Base-by-base conservation (phyloP, 768 basidiomycete genomes). In the Pleurotus pulmonarius region DNA sequence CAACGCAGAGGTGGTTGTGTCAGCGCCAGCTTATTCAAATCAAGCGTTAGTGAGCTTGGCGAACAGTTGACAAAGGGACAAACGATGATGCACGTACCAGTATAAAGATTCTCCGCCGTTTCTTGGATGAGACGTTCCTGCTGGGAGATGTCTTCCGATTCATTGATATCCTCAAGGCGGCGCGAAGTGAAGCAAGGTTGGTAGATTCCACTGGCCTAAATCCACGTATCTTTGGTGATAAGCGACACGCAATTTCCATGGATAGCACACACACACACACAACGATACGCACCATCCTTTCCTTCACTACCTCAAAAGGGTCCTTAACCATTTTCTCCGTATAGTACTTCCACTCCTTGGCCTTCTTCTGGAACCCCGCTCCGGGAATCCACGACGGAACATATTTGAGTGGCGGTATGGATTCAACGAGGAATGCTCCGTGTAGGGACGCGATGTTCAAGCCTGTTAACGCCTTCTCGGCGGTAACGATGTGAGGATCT, bases 351-450 rank as follows among this genome's bases (percentile, higher is more conserved):
- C 73, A 71, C 26, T 65, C 56, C 41, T 63, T 64, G 3, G 75
- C 76, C 57, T 70, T 63, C 25, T 61, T 65, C 56, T 76, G 65
- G 56, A 78, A 77, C 5, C 67, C 65, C 6, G 74, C 73, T 0
- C 77, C 75, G n/a, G 76, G 75, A 3, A 77, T 34, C 74, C 75
- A 77, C 15, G 46, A 58, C 0, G 76, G 76, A 12, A 78, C 58
- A 43, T 76, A 67, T 58, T 72, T 72, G 18, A 77, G 66, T 5
- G 64, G 41, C 0, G 76, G 75, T 1, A 79, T 47, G 6, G 65
- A 49, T 51, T 83, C 80, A 4, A 85, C 79, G 4, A 81, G 65
- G 57, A 73, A 81, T 38, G 69, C 59, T 12, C 78, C 80, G 2
- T 75, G 75, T n/a, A 72, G 61, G 0, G 70, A 64, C 1, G 76